phyloP scores from a whole-genome alignment of 768 basidiomycete genomes.

The Calvatia gigantea region DNA sequence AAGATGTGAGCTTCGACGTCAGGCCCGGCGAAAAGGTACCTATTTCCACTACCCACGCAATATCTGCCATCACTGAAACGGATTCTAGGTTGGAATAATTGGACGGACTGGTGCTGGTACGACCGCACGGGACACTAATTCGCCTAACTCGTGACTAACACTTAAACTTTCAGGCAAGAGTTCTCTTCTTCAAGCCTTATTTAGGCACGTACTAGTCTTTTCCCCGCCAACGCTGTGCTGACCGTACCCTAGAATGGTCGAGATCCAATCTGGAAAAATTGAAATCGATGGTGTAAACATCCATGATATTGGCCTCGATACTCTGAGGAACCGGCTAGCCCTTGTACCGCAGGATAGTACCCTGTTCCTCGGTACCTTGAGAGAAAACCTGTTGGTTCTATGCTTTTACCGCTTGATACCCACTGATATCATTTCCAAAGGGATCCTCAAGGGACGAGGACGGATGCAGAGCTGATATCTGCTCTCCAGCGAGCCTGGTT shows the following conservation, averaged over 20 bases:
- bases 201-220: slow-evolving; percentile 33
- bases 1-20: slow-evolving; percentile 53
- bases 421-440: background rate
- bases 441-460: slow-evolving; percentile 33
- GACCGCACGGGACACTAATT: background rate
- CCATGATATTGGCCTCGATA: slow-evolving; percentile 49
- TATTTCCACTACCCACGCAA: background rate
- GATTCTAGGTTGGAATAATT: slow-evolving; percentile 39
- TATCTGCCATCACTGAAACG: background rate
- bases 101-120: slow-evolving; percentile 44
- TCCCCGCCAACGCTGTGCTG: background rate
- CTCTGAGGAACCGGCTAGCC: slow-evolving; percentile 49
- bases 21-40: slow-evolving; percentile 62
- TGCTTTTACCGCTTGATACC: slow-evolving; percentile 15
- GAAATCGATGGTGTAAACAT: slow-evolving; percentile 56
- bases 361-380: slow-evolving; percentile 47
- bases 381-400: slow-evolving; percentile 38
- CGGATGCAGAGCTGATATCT: slow-evolving; percentile 61
- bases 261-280: slow-evolving; percentile 54
- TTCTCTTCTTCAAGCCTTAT: slow-evolving; percentile 53
- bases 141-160: background rate
- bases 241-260: slow-evolving; percentile 44
- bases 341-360: slow-evolving; percentile 68
- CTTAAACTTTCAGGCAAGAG: slow-evolving; percentile 45
- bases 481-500: slow-evolving; percentile 60